Percentiles rank a stretch among this genome's conserved stretches.
These are phyloP conservation scores for Globisporangium polare DNA, from an alignment of 352 stramenopile genomes.

Conservation along the genomic window DNA sequence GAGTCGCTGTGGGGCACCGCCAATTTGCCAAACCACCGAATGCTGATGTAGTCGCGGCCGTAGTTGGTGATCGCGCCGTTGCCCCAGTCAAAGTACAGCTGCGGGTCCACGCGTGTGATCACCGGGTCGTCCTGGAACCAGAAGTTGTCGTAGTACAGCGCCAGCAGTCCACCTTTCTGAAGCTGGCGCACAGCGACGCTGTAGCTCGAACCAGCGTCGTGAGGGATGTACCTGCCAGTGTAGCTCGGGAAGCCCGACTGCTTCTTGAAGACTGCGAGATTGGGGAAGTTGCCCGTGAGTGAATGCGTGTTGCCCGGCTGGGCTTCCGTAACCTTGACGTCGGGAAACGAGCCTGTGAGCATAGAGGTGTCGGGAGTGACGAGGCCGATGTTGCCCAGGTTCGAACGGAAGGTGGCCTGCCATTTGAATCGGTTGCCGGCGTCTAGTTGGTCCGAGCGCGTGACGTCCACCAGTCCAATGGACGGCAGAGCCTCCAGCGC, in stretches of 20 bases:
- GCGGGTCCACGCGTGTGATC: conserved; percentile 83
- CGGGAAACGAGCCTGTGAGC: conserved; percentile 58
- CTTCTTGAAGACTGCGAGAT: conserved; percentile 86
- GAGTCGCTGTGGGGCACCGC: conserved; percentile 64
- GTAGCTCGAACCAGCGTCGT: conserved; percentile 60
- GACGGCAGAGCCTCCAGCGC: conserved; percentile 86
- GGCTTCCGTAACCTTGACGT: conserved; percentile 55
- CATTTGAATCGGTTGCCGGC: conserved; percentile 87
- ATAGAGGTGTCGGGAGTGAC: conserved; percentile 36
- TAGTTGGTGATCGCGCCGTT: conserved; percentile 90
- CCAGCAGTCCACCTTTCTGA: conserved; percentile 82
- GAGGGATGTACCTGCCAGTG: conserved; percentile 86
- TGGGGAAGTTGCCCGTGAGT: conserved; percentile 74
- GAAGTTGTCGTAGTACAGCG: conserved; percentile 95
- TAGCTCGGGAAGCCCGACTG: conserved; percentile 92
- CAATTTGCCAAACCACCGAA: conserved; percentile 94
- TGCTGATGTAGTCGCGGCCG: conserved; percentile 93
- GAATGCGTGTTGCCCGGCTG: conserved; percentile 62
- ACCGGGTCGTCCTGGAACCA: conserved; percentile 92
- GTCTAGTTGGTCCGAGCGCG: conserved; percentile 56
- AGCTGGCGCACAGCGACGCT: conserved; percentile 91
- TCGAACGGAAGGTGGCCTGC: conserved; percentile 92
- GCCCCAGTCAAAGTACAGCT: conserved; percentile 89
- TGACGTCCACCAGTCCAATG: conserved; percentile 90
- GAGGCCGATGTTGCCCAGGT: conserved; percentile 75